Evolutionary conservation across 2,329 filamentous ascomycete genomes (phyloP).

Genomic region (Madurella fahalii): DNA sequence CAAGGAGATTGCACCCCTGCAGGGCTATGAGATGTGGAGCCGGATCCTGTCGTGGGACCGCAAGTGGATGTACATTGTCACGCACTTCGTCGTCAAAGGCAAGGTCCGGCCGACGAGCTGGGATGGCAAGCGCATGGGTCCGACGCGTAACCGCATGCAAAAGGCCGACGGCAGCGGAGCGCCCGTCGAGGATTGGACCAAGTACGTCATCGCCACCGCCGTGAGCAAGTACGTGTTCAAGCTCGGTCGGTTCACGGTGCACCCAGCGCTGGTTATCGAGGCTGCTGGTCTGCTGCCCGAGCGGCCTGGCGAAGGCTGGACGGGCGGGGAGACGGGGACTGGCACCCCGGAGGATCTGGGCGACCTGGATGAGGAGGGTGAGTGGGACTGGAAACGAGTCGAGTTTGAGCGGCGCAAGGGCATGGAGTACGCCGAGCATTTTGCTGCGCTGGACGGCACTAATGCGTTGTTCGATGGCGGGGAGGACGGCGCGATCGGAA

Average conservation of each 20-base stretch:
- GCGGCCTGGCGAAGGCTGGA: conserved; percentile 63
- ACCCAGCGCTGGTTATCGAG: conserved; percentile 71
- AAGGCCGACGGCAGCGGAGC: conserved; percentile 10
- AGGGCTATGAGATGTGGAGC: conserved; percentile 69
- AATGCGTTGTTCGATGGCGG: conserved; percentile 52
- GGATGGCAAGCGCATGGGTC: conserved; percentile 44
- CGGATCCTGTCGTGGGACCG: conserved; percentile 70
- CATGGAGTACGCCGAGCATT: conserved; percentile 51
- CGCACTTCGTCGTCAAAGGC: conserved; percentile 65
- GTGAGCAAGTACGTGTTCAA: conserved; percentile 82
- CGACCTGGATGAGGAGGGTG: conserved; percentile 33
- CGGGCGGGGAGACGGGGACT: conserved; percentile 41
- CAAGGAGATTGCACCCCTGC: conserved; percentile 66
- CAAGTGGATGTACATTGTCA: conserved; percentile 77
- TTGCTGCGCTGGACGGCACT: conserved; percentile 53
- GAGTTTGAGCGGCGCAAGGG: conserved; percentile 54
- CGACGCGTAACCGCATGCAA: conserved; percentile 15
- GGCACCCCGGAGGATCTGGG: conserved; percentile 38
- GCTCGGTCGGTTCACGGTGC: conserved; percentile 75
- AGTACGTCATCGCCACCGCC: conserved; percentile 65
- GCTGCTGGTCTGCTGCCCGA: conserved; percentile 70
- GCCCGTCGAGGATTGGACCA: conserved; percentile 47
- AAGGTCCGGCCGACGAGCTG: conserved; percentile 52
- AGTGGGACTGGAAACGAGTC: conserved; percentile 57
- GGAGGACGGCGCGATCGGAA: conserved; percentile 47